Conservation (phyloP, 202 grass and related monocot genomes). For the Zizania palustris region DNA sequence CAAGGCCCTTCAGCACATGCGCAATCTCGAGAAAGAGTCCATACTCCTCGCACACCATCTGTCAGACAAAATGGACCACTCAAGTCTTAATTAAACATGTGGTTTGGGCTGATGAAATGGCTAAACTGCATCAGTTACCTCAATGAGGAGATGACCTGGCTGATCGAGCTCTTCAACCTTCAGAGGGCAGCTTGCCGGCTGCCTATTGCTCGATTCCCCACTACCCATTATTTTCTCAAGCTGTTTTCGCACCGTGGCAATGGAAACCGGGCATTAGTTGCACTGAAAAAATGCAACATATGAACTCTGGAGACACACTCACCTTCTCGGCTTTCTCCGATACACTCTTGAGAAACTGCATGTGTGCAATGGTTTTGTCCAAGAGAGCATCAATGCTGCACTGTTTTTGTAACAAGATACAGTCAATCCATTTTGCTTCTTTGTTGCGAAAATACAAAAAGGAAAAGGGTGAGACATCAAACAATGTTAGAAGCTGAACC, state of each 20-base stretch:
- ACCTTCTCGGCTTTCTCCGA: slow-evolving; percentile 66
- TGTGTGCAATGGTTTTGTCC: slow-evolving; percentile 67
- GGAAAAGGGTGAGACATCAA: slow-evolving; percentile 8
- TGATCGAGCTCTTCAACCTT: slow-evolving; percentile 67
- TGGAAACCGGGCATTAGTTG: background rate
- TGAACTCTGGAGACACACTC: slow-evolving; percentile 32
- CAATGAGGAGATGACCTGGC: slow-evolving; percentile 63
- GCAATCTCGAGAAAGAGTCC: slow-evolving; percentile 59
- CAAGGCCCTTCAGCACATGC: slow-evolving; percentile 46
- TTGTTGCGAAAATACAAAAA: slow-evolving; percentile 14
- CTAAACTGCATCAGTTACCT: slow-evolving; percentile 42
- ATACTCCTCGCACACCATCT: slow-evolving; percentile 64
- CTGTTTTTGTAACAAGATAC: slow-evolving; percentile 52
- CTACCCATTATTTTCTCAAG: slow-evolving; percentile 25
- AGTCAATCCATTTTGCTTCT: background rate
- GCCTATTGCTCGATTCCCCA: slow-evolving; percentile 22
- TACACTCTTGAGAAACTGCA: slow-evolving; percentile 70
- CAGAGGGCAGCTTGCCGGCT: slow-evolving; percentile 50
- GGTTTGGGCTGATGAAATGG: background rate
- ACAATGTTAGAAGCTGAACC: slow-evolving; percentile 42
- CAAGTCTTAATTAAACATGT: background rate
- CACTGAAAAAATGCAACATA: background rate
- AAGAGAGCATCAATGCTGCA: slow-evolving; percentile 80
- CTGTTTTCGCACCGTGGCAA: slow-evolving; percentile 2
- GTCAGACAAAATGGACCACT: background rate